Base-by-base conservation (phyloP, 2,329 filamentous ascomycete species). In the Stagonosporopsis cucurbitacearum region DNA sequence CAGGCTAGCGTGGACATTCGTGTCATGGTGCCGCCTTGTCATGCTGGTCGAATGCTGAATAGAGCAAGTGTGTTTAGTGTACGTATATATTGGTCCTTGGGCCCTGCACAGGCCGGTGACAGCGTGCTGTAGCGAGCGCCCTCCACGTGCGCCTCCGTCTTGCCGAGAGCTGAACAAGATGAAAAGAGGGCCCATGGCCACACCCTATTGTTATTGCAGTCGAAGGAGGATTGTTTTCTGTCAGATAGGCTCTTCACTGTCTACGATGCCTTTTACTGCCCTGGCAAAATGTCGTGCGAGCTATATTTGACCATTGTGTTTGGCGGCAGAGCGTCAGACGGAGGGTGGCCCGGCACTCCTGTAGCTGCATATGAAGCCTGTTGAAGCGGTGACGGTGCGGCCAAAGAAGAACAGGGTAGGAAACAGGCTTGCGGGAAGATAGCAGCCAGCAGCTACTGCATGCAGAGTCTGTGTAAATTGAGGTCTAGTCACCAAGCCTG, bases 401-500 rank as follows among this genome's bases (percentile, higher is more conserved):
- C 17, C 25, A 28, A 33, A 12, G 6, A 42, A 28, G 28, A 12
- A 50, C 47, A 56, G 42, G 53, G 53, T 43, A 42, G 28, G 22
- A 42, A 47, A 48, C 47, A 50, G 37, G 53, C 25, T 51, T 48
- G 25, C 30, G 32, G 36, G 37, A 17, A 56, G 47, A 56, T 48
- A 56, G 41, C n/a, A 40, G 52, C 40, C 40, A 55, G 36, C 53
- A 15, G 33, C 42, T 44, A 44, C 23, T 56, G 53, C 53, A 51
- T 9, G 47, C 43, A 56, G 26, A 12, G 35, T 43, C 25, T 28
- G 35, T 51, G 42, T 51, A 39, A 13, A 56, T 50, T 36, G 35
- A 36, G 35, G 45, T 35, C 50, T 54, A 58, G 15, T 57, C 54
- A 22, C 54, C 54, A 45, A 57, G 54, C 43, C 54, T 57, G 39